phyloP scores from a whole-genome alignment of 352 stramenopile genomes.

The Phytophthora tubulina region DNA sequence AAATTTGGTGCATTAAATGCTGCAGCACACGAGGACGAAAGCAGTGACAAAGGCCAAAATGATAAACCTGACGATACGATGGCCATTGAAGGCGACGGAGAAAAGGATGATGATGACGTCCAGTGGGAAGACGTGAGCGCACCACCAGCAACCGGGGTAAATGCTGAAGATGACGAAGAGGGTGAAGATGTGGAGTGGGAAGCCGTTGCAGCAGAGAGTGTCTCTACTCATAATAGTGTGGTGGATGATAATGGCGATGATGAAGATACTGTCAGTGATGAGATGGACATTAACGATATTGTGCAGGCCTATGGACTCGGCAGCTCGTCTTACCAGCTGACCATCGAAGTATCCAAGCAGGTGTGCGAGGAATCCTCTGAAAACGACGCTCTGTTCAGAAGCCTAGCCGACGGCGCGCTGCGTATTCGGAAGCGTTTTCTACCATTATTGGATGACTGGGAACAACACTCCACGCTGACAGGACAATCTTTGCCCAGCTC shows the following conservation, averaged over 20 bases:
- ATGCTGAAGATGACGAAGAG: slow-evolving; percentile 13
- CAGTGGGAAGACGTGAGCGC: slow-evolving; percentile 40
- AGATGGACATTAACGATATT: slow-evolving; percentile 85
- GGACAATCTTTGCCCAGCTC: neutral
- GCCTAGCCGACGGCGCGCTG: slow-evolving; percentile 60
- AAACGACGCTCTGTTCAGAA: slow-evolving; percentile 73
- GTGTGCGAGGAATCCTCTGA: slow-evolving; percentile 69
- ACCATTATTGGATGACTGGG: slow-evolving; percentile 72
- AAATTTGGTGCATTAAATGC: neutral
- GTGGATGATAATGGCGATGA: slow-evolving; percentile 2
- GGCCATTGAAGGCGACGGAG: neutral
- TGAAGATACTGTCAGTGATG: slow-evolving; percentile 20
- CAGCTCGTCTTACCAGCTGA: slow-evolving; percentile 80
- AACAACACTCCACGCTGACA: slow-evolving; percentile 46
- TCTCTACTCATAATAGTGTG: neutral
- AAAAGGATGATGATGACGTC: slow-evolving; percentile 23
- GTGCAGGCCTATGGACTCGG: slow-evolving; percentile 80
- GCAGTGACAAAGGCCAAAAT: neutral
- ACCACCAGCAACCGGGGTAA: slow-evolving; percentile 3
- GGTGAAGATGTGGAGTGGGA: slow-evolving; percentile 37
- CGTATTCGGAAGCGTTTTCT: slow-evolving; percentile 79
- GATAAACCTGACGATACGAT: neutral
- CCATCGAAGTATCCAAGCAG: slow-evolving; percentile 67
- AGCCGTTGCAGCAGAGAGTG: slow-evolving; percentile 24
- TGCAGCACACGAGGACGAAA: neutral